phyloP scores from a whole-genome alignment of 1,284 basidiomycete genomes.

The Puccinia hordei region DNA sequence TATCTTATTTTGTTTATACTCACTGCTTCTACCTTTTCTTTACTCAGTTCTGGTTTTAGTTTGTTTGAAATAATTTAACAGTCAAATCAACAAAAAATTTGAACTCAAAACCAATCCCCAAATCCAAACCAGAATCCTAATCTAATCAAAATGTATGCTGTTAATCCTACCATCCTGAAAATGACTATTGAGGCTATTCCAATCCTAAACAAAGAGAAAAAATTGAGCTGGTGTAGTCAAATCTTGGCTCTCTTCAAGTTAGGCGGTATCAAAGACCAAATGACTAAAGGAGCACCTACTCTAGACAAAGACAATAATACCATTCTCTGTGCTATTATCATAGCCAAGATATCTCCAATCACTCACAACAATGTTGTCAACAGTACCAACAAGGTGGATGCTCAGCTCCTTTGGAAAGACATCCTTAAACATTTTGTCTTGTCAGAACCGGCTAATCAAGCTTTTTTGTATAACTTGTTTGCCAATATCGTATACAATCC shows the following conservation, averaged over 20 bases:
- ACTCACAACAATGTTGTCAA: background rate
- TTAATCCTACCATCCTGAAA: too few species aligned
- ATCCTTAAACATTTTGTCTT: background rate
- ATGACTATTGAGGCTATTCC: too few species aligned
- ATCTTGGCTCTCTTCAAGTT: background rate
- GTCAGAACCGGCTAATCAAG: background rate
- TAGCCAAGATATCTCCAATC: background rate
- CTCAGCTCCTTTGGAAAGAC: background rate
- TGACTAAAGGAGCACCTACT: background rate
- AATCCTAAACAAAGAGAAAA: background rate
- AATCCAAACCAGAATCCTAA: background rate
- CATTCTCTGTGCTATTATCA: background rate
- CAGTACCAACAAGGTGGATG: background rate
- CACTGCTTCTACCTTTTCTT: too few species aligned
- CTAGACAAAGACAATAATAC: too few species aligned
- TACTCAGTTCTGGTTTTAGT: too few species aligned
- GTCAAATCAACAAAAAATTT: too few species aligned
- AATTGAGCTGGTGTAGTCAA: background rate
- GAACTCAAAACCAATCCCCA: background rate
- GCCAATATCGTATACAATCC: background rate
- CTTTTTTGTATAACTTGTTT: background rate
- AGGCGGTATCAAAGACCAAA: background rate
- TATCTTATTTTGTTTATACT: too few species aligned
- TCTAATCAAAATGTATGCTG: background rate
- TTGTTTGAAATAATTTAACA: too few species aligned